Evolutionary conservation across 2,329 filamentous ascomycete species (phyloP), one percentile per base, ranked within the genome.

Genomic region (Aureobasidium mangrovei): DNA sequence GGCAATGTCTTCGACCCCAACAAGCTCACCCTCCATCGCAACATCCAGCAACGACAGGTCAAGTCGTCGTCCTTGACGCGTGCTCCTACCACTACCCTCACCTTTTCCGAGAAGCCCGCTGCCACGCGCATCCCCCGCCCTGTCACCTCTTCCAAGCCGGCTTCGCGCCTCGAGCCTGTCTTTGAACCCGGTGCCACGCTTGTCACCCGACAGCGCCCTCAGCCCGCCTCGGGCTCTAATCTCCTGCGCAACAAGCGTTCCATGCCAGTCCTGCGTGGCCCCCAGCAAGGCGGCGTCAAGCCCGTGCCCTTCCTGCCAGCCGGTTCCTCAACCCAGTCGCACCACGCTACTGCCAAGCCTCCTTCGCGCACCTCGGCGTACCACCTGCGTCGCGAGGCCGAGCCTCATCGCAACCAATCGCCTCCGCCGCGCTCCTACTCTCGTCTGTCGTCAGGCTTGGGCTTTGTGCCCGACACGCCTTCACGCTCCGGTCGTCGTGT

Each of bases 1-100:
- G 88, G 84, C 4, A 86, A 91, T 60, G 78, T 88, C 12, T 89
- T 97, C 63, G 83, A 89, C 64, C 81, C 85, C 2, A 82, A 79
- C 56, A 95, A 91, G 69, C 77, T 89, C 41, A 91, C 86, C 0
- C 75, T 95, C 18, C 93, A 97, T 68, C 89, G 88, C 59, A 96
- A 98, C 67, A 81, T 98, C 60, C 91, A 91, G 67, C 79, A 94
- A 63, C 95, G 94, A 70, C 80, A 84, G 60, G 74, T 81, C 26
- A 69, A 69, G 43, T 77, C 82, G 52, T 78, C 83, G 24, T 73
- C 79, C 10, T 91, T 88, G 60, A 86, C 89, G 44, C 78, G 80
- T 26, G 80, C 87, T 58, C 84, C 88, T 8, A 86, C 93, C 29
- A 90, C 89, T 8, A 91, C 91, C 9, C 76, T 97, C 58, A 96